Base-by-base conservation (phyloP, 768 basidiomycete genomes). In the Imleria badia region DNA sequence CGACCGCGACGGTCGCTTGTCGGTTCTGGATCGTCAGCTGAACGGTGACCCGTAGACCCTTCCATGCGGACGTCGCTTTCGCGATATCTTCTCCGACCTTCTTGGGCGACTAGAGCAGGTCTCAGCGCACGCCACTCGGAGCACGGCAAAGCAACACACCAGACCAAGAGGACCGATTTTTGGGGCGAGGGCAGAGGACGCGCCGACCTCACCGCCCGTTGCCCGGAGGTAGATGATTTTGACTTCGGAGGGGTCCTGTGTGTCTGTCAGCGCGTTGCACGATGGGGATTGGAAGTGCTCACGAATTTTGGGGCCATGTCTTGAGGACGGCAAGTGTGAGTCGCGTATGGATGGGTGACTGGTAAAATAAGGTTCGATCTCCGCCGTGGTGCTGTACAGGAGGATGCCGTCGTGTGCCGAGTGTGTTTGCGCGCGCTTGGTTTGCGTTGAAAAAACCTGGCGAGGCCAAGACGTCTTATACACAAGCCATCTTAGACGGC, bases 51-150 rank as follows among this genome's bases (percentile, higher is more conserved):
- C 95, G 93, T 72, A 98, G 92, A 79, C 97, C 97, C 78, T 99
- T 99, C 97, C 97, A 99, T 72, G 87, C 87, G 45, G 86, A 84
- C 56, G 97, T 99, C 54, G 96, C 96, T 76, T 99, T 99, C 66
- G 97, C 97, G 72, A 99, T 99, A 78, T 99, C 97, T 92, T 99
- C 97, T 78, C 97, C 97, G 76, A 99, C 97, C 81, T 98, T 98
- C 82, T 99, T 99, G 66, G 97, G 97, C 55, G 97, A 98, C 97
- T 98, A 64, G 46, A 53, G 22, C 22, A 5, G 2, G 36, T 34
- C 33, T 70, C 53, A 69, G 61, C 31, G 54, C 31, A 51, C 38
- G 35, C 34, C 1, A 15, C 38, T 5, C 19, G 35, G 44, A 23
- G 22, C 12, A 23, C 7, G 31, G 35, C 1, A 23, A 42, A 43